A percentile compares a stretch with the other conserved stretches of the same genome.
Conservation (phyloP, 2,329 filamentous ascomycete species). For the Talaromyces funiculosus region DNA sequence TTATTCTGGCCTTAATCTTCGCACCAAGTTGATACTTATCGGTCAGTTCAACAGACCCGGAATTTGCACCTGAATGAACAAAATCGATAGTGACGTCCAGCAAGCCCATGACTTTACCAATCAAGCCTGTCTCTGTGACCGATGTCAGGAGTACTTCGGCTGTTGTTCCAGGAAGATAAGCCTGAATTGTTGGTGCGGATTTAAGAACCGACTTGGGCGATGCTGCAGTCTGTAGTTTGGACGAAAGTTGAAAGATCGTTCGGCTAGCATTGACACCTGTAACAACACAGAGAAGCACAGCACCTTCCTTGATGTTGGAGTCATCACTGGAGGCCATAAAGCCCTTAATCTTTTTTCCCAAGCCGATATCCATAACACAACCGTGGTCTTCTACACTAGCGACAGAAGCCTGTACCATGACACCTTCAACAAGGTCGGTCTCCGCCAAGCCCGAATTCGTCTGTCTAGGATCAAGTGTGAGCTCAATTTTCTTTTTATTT, state of each 20-base stretch:
- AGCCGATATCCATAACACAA: slow-evolving; percentile 83
- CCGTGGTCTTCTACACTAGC: slow-evolving; percentile 94
- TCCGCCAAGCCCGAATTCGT: slow-evolving; percentile 70
- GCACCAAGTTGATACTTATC: slow-evolving; percentile 76
- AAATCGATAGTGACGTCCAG: slow-evolving; percentile 86
- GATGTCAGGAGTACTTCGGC: slow-evolving; percentile 80
- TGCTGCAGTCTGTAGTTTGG: slow-evolving; percentile 63
- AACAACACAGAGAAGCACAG: slow-evolving; percentile 78
- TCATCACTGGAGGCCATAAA: slow-evolving; percentile 85
- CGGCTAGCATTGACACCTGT: slow-evolving; percentile 68
- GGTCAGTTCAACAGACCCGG: slow-evolving; percentile 63
- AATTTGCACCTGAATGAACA: slow-evolving; percentile 76
- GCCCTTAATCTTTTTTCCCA: slow-evolving; percentile 65
- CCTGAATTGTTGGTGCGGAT: slow-evolving; percentile 78
- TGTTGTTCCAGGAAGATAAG: slow-evolving; percentile 85
- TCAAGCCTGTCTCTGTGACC: slow-evolving; percentile 65
- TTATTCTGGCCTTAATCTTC: slow-evolving; percentile 78
- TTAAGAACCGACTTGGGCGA: slow-evolving; percentile 62
- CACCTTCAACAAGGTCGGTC: slow-evolving; percentile 68
- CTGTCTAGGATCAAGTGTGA: slow-evolving; percentile 73
- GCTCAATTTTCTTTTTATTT: slow-evolving; percentile 74
- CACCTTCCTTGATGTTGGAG: slow-evolving; percentile 69
- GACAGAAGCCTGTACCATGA: slow-evolving; percentile 80
- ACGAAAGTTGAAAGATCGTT: slow-evolving; percentile 80
- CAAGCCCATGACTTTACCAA: slow-evolving; percentile 86